A percentile compares a stretch with the other conserved stretches of the same genome.
phyloP scores from a whole-genome alignment of 2,329 filamentous ascomycete species.

The Phyllosticta citrichinensis region DNA sequence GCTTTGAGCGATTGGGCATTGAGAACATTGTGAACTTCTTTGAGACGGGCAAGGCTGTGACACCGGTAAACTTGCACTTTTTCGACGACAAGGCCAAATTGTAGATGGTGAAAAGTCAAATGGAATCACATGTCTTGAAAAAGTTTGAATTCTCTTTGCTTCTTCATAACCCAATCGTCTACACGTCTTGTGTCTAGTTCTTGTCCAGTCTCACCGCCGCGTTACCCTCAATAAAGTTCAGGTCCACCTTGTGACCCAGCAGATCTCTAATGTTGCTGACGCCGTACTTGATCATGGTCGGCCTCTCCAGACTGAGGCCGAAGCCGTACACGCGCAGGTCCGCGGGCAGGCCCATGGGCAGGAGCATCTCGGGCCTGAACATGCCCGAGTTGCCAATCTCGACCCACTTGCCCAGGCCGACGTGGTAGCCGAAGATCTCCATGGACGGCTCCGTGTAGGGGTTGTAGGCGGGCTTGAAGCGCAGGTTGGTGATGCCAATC shows the following conservation, averaged over 20 bases:
- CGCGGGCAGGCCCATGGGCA: constrained; percentile 85
- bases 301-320: constrained; percentile 82
- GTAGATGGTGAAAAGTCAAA: neutral
- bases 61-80: constrained; percentile 53
- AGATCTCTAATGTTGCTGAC: constrained; percentile 80
- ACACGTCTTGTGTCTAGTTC: constrained; percentile 40
- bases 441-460: constrained; percentile 73
- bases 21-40: constrained; percentile 55
- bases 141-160: neutral
- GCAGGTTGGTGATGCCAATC: constrained; percentile 79
- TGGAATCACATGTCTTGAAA: neutral
- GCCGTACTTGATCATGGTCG: constrained; percentile 91
- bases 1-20: constrained; percentile 58
- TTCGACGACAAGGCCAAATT: constrained; percentile 25
- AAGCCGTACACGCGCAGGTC: constrained; percentile 92
- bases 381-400: constrained; percentile 98
- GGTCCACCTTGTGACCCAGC: constrained; percentile 88
- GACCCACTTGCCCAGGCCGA: constrained; percentile 79
- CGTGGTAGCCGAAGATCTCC: constrained; percentile 97
- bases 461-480: constrained; percentile 97
- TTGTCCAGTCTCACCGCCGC: constrained; percentile 84
- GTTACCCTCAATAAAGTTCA: constrained; percentile 85
- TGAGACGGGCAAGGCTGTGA: constrained; percentile 41
- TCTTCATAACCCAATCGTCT: neutral
- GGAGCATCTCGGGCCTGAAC: constrained; percentile 97